Conservation (phyloP, 2,329 filamentous ascomycete genomes). For the Nemania sp. region DNA sequence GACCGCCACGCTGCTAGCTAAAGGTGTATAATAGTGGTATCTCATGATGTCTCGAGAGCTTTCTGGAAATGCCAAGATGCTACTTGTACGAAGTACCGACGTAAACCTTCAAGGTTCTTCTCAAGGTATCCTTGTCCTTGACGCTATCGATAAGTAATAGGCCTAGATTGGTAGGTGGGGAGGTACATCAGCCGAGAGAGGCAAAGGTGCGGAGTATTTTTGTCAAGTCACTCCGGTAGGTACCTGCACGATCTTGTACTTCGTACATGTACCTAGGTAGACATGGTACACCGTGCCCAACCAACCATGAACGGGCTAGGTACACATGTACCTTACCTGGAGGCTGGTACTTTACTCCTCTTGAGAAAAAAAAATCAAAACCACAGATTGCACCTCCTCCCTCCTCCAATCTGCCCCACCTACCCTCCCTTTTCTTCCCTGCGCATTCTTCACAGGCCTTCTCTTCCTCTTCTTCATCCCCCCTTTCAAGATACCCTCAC, state of each 20-base stretch:
- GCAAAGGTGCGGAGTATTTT: neutral
- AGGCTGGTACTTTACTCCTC: conserved; percentile 2
- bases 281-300: conserved; percentile 16
- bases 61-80: conserved; percentile 39
- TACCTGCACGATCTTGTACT: neutral
- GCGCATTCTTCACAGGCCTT: conserved; percentile 34
- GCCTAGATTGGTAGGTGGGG: neutral
- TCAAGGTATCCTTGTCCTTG: no score
- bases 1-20: conserved; percentile 1
- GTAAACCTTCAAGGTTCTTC: neutral
- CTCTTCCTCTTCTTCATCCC: conserved; percentile 31
- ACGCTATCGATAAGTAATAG: neutral
- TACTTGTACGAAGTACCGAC: neutral
- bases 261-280: no score
- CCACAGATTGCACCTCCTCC: conserved; percentile 35
- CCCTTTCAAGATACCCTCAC: conserved; percentile 39
- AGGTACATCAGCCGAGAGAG: neutral
- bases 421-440: conserved; percentile 34
- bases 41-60: conserved; percentile 33
- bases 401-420: conserved; percentile 37
- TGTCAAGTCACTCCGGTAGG: neutral
- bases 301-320: conserved; percentile 3
- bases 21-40: neutral
- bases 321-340: conserved; percentile 10
- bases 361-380: conserved; percentile 37